Evolutionary conservation across 1,139 yeast genomes (phyloP), one percentile per base, ranked within the genome.

Genomic region (Debaryomyces nepalensis): DNA sequence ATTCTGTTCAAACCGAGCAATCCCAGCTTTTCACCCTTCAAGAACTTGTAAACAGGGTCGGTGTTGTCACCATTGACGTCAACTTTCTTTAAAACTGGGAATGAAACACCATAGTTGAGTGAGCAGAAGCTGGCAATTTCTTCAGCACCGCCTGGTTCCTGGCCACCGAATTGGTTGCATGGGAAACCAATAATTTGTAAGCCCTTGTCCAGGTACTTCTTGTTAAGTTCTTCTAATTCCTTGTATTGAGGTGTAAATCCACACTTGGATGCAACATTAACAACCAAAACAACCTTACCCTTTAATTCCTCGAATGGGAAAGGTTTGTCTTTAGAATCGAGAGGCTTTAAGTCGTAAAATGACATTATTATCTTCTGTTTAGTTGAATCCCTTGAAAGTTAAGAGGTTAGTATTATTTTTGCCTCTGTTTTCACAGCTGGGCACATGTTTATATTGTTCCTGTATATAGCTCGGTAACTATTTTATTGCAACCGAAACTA

Each of bases 251-350:
- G 97, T 47, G 89, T 86, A 55, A 88, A 85, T 55, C 88, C 87
- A 46, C 93, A 88, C 71, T 88, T 91, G 62, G 91, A 88, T 51
- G 97, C 93, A 30, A 97, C 98, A 64, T 93, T 93, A 53, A 93
- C 96, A 52, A 93, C 78, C 39, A 93, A 67, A 15, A 93, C 97
- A 38, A 88, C 97, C 64, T 93, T 89, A 33, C 97, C 97, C 64
- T 88, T 79, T 48, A 90, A 71, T 51, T 85, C 75, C 31, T 68
- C 58, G 61, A 93, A 86, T 33, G 86, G 79, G 65, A 68, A 89
- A 24, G 83, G 81, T 54, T 82, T 65, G 37, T 87, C 89, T 42
- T 65, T 65, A 44, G 61, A 58, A 50, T 73, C 74, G 33, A 51
- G 51, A 30, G 78, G 76, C 18, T 62, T 44, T 51, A 73, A 72